A percentile compares a stretch with the other conserved stretches of the same genome.
Conservation (phyloP, 2,329 filamentous ascomycete species). For the Fusarium bactridioides region DNA sequence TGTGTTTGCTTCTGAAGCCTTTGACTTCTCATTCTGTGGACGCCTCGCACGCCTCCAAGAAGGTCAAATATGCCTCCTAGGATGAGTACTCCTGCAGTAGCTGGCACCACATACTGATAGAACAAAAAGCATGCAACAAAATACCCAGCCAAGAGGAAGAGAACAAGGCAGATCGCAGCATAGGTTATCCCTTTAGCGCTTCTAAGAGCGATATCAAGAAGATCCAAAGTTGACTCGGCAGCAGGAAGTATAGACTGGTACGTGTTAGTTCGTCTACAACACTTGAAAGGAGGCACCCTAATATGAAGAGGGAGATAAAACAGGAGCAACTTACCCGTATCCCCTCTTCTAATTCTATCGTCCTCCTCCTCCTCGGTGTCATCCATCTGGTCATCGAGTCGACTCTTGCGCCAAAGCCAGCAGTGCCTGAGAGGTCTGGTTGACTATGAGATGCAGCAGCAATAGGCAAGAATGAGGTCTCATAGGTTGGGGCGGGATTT, state of each 20-base stretch:
- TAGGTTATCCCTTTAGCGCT: neutral
- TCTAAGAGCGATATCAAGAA: neutral
- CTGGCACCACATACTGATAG: conserved; percentile 7
- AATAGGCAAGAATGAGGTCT: neutral
- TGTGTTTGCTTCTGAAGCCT: neutral
- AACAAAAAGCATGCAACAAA: conserved; percentile 3
- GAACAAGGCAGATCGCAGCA: neutral
- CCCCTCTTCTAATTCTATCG: conserved; percentile 7
- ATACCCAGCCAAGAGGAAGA: neutral
- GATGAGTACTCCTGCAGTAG: neutral
- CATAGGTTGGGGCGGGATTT: neutral
- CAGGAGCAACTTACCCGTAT: neutral
- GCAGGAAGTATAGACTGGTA: neutral
- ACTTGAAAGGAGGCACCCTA: neutral
- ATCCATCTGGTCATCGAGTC: conserved; percentile 9
- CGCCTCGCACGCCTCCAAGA: neutral
- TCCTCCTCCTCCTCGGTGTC: neutral
- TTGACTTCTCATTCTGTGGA: neutral
- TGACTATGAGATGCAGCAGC: conserved; percentile 7
- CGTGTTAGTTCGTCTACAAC: neutral
- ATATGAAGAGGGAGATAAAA: neutral
- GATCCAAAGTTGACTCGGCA: neutral
- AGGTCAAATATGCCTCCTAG: neutral
- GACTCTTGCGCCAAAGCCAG: conserved; percentile 1
- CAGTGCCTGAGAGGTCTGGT: conserved; percentile 9